These are phyloP conservation scores for Yarrowia phangngaensis DNA, from an alignment of 805 yeast genomes.

Conservation along the genomic window DNA sequence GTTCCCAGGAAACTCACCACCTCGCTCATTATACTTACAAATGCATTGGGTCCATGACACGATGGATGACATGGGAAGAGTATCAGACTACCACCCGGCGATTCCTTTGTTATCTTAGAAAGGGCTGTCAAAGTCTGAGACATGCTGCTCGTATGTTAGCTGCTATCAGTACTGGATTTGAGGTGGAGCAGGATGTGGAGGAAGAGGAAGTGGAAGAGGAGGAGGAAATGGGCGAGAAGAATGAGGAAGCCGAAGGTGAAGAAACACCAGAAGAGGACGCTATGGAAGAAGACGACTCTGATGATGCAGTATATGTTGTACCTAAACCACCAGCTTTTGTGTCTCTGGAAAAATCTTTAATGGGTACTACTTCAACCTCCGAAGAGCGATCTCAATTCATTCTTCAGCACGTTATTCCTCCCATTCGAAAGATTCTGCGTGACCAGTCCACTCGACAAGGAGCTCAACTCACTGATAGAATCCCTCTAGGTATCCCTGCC, in stretches of 20 bases:
- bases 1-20: conserved; percentile 39
- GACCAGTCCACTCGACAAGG: conserved; percentile 53
- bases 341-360: conserved; percentile 1
- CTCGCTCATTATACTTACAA: conserved; percentile 48
- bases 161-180: conserved; percentile 31
- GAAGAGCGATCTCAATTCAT: conserved; percentile 48
- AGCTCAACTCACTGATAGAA: conserved; percentile 68
- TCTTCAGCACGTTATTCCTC: conserved; percentile 56
- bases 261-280: background rate
- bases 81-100: conserved; percentile 70
- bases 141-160: conserved; percentile 52
- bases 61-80: conserved; percentile 70
- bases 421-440: conserved; percentile 53
- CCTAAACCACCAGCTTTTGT: background rate
- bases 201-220: conserved; percentile 27
- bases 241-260: background rate
- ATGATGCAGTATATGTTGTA: conserved; percentile 28
- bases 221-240: conserved; percentile 22
- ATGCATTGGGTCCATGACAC: conserved; percentile 57
- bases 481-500: conserved; percentile 78
- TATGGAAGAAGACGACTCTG: background rate
- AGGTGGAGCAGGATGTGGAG: conserved; percentile 29
- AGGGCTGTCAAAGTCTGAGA: conserved; percentile 49
- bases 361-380: conserved; percentile 41
- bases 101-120: conserved; percentile 51